A percentile compares a stretch with the other conserved stretches of the same genome.
These are phyloP conservation scores for Boletus eberwhitei DNA, from an alignment of 768 basidiomycete genomes.

Conservation along the genomic window DNA sequence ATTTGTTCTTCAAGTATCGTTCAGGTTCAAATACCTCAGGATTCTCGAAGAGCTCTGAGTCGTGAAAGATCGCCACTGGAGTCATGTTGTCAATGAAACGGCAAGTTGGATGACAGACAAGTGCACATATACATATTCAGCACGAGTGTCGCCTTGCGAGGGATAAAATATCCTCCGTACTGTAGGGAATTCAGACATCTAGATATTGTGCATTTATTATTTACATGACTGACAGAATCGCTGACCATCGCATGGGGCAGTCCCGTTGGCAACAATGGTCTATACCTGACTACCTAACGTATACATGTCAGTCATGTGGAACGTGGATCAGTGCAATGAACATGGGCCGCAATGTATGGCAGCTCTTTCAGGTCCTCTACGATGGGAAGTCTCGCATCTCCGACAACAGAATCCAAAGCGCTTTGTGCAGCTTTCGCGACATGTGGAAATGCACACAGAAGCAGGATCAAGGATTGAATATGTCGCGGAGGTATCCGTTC, in stretches of 20 bases:
- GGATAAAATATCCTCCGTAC: background rate
- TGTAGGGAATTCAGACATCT: background rate
- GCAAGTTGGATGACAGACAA: background rate
- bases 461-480: conserved; percentile 2
- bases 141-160: background rate
- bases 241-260: conserved; percentile 2
- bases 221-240: background rate
- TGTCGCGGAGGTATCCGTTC: conserved; percentile 4
- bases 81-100: background rate
- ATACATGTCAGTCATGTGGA: background rate
- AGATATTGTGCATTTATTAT: background rate
- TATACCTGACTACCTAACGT: background rate
- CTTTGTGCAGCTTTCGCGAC: conserved; percentile 1
- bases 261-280: conserved; percentile 1
- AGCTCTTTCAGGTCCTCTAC: background rate
- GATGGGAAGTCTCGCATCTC: conserved; percentile 1
- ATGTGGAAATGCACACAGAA: conserved; percentile 3
- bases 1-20: conserved; percentile 1
- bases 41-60: conserved; percentile 1
- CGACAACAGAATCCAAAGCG: conserved; percentile 3
- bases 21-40: conserved; percentile 4
- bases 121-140: conserved; percentile 1
- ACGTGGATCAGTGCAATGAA: background rate
- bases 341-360: conserved; percentile 1
- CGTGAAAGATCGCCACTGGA: conserved; percentile 1